These are phyloP conservation scores for Diplodia intermedia DNA, from an alignment of 2,329 filamentous ascomycete species.

Conservation along the genomic window DNA sequence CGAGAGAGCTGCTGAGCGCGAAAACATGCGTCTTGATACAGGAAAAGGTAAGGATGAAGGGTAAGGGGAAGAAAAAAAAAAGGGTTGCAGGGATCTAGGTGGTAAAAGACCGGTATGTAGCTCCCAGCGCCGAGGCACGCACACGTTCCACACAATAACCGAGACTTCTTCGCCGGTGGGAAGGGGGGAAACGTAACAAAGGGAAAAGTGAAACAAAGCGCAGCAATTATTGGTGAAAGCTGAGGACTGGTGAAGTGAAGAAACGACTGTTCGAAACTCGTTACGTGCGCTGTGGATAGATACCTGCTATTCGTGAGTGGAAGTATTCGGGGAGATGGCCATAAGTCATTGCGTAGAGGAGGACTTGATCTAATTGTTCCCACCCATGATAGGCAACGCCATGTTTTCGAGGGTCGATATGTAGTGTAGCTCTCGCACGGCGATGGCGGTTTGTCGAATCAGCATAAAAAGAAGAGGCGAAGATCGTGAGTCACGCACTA, in stretches of 20 bases:
- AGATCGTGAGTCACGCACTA: constrained; percentile 1
- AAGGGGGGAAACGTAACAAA: neutral
- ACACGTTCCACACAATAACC: constrained; percentile 25
- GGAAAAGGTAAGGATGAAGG: neutral
- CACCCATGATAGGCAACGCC: neutral
- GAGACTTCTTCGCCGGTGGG: neutral
- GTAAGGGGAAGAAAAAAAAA: neutral
- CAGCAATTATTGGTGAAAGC: neutral
- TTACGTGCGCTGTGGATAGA: neutral
- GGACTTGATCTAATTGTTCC: neutral
- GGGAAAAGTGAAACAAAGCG: neutral
- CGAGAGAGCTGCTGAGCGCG: neutral
- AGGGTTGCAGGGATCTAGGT: constrained; percentile 4
- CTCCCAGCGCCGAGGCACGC: constrained; percentile 4
- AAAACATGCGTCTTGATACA: neutral
- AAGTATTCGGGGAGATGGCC: neutral
- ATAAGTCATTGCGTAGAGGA: neutral
- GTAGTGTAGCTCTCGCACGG: neutral
- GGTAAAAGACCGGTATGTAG: neutral
- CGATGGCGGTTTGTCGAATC: neutral
- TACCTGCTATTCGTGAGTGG: neutral
- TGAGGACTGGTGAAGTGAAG: too few relatives aligned
- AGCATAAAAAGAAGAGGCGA: neutral
- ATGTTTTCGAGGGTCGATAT: neutral
- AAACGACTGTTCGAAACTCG: neutral